These are phyloP conservation scores for Fusarium sp. DNA, from an alignment of 2,329 filamentous ascomycete species.

Conservation along the genomic window DNA sequence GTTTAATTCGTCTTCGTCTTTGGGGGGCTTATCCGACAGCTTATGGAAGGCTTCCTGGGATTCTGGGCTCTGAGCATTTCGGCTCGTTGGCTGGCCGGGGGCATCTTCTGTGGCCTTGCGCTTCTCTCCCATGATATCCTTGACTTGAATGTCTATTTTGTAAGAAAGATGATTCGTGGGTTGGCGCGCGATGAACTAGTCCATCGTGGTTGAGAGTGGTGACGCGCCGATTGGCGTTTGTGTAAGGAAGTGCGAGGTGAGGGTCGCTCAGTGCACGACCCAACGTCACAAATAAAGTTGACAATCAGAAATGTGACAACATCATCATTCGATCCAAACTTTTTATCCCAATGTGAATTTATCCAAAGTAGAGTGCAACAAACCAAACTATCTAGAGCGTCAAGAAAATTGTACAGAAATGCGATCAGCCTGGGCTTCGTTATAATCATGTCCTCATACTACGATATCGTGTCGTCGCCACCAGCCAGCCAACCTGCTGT, in stretches of 20 bases:
- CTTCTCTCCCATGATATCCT: slow-evolving; percentile 39
- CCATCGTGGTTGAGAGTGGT: neutral
- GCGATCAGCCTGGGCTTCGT: slow-evolving; percentile 46
- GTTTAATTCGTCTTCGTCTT: slow-evolving; percentile 16
- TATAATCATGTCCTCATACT: slow-evolving; percentile 52
- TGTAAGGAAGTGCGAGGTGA: neutral
- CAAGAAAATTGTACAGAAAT: slow-evolving; percentile 33
- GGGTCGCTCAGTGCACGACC: slow-evolving; percentile 14
- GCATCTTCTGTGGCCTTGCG: slow-evolving; percentile 40
- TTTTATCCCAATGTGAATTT: neutral
- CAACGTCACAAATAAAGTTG: slow-evolving; percentile 3
- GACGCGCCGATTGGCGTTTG: slow-evolving; percentile 7
- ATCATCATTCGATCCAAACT: neutral
- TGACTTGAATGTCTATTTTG: no score
- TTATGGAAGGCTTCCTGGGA: neutral
- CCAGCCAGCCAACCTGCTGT: neutral
- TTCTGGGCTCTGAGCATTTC: neutral
- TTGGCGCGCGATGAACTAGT: neutral
- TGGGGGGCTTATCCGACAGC: slow-evolving; percentile 7
- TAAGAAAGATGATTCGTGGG: neutral
- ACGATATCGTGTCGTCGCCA: slow-evolving; percentile 36
- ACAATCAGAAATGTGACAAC: neutral
- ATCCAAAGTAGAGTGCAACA: neutral
- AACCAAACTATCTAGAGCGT: neutral
- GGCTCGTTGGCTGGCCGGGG: neutral